Percentiles rank a stretch among this genome's conserved stretches.
These are phyloP conservation scores for Paraglomus occultum DNA, from an alignment of 192 early-diverging fungal genomes.

Conservation along the genomic window DNA sequence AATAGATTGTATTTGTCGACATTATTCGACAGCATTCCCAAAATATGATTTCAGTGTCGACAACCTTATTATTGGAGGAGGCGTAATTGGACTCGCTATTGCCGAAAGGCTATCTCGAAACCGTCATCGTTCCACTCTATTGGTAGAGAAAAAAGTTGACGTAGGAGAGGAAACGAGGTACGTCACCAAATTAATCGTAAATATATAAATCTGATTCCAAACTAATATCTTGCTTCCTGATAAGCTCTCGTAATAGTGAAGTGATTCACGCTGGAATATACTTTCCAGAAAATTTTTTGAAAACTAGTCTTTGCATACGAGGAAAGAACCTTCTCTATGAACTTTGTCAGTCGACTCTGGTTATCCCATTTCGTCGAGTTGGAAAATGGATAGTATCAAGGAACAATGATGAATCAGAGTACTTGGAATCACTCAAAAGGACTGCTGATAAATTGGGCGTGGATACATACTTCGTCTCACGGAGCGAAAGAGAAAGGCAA, in stretches of 20 bases:
- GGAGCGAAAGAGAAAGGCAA: conserved; percentile 34
- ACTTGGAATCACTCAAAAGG: conserved; percentile 51
- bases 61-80: conserved; percentile 74
- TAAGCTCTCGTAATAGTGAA: conserved; percentile 79
- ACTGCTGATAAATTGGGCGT: conserved; percentile 58
- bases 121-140: conserved; percentile 46
- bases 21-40: no score
- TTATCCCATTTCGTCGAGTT: conserved; percentile 51
- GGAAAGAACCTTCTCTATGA: conserved; percentile 72
- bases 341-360: conserved; percentile 42
- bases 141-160: conserved; percentile 65
- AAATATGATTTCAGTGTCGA: conserved; percentile 54
- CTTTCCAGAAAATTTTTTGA: conserved; percentile 72
- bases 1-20: no score
- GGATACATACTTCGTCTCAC: conserved; percentile 48
- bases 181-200: neutral
- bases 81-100: conserved; percentile 78
- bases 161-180: conserved; percentile 72
- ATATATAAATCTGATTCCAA: neutral
- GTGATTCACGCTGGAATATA: conserved; percentile 89
- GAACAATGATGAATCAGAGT: conserved; percentile 45
- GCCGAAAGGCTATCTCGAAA: conserved; percentile 59
- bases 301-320: conserved; percentile 72
- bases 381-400: conserved; percentile 85
- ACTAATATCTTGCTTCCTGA: neutral